These are phyloP conservation scores for Blumeriella jaapii DNA, from an alignment of 2,329 filamentous ascomycete species.

Conservation along the genomic window DNA sequence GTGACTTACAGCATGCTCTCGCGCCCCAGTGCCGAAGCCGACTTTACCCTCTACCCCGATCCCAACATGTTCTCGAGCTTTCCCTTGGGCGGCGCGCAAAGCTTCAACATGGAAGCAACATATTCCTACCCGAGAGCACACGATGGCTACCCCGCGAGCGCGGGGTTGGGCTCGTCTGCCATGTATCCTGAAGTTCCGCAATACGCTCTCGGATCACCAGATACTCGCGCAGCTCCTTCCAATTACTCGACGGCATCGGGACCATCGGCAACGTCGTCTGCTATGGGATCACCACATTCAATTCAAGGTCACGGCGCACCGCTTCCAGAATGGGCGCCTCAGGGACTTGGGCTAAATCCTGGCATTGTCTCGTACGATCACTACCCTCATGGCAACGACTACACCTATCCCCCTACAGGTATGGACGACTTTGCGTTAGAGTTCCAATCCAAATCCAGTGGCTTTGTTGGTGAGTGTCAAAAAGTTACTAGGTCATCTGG, in stretches of 20 bases:
- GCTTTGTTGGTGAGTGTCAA: conserved; percentile 35
- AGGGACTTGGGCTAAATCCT: conserved; percentile 23
- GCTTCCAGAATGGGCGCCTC: conserved; percentile 23
- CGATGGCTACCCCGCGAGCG: conserved; percentile 29
- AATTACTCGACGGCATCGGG: conserved; percentile 27
- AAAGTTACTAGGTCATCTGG: conserved; percentile 28
- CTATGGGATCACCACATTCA: conserved; percentile 26
- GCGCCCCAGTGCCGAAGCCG: conserved; percentile 40
- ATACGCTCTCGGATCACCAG: conserved; percentile 23
- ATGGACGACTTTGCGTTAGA: conserved; percentile 28
- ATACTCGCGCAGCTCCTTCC: conserved; percentile 22
- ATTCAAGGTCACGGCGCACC: conserved; percentile 22
- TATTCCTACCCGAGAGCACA: conserved; percentile 22
- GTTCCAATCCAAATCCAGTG: conserved; percentile 31
- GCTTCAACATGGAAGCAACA: conserved; percentile 35
- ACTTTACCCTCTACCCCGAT: conserved; percentile 37
- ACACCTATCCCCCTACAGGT: conserved; percentile 24
- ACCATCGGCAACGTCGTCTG: conserved; percentile 25
- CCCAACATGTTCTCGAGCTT: conserved; percentile 33
- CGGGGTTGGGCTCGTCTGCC: conserved; percentile 35
- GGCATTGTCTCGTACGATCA: conserved; percentile 24
- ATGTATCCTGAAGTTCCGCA: conserved; percentile 34
- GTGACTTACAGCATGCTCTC: conserved; percentile 77
- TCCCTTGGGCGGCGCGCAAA: conserved; percentile 35
- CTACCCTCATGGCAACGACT: conserved; percentile 22